Evolutionary conservation across 805 yeast genomes (phyloP).

Genomic region (Lachancea fermentati): DNA sequence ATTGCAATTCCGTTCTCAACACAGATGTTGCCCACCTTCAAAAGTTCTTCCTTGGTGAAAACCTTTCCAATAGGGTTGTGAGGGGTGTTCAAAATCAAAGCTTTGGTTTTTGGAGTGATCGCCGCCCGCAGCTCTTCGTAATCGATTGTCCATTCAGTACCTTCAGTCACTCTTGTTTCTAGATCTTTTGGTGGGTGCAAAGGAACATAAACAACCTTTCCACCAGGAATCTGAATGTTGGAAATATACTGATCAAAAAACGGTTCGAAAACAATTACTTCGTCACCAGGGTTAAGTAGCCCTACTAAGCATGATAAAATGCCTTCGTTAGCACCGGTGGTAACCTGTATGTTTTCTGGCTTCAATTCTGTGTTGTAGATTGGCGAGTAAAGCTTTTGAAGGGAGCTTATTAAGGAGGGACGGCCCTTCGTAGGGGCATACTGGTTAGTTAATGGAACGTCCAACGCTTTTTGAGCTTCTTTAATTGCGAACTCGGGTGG

Average conservation of each 20-base stretch:
- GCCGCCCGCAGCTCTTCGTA: conserved; percentile 70
- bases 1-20: conserved; percentile 78
- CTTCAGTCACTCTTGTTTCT: conserved; percentile 55
- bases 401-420: conserved; percentile 62
- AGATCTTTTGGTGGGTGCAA: conserved; percentile 78
- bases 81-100: conserved; percentile 86
- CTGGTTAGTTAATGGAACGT: conserved; percentile 73
- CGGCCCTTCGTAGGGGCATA: conserved; percentile 91
- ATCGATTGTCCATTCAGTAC: conserved; percentile 84
- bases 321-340: conserved; percentile 98
- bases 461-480: conserved; percentile 74
- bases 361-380: conserved; percentile 50
- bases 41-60: conserved; percentile 69
- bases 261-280: conserved; percentile 94
- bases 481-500: conserved; percentile 91
- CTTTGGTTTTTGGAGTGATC: conserved; percentile 70
- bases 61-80: conserved; percentile 96
- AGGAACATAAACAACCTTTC: conserved; percentile 81
- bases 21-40: conserved; percentile 72
- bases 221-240: conserved; percentile 91
- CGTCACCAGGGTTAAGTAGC: conserved; percentile 81
- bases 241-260: conserved; percentile 96
- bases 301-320: conserved; percentile 82
- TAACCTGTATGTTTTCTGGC: conserved; percentile 51
- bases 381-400: conserved; percentile 67